Base-by-base conservation (phyloP, 495 filamentous ascomycete species). In the Penicillium desertorum region DNA sequence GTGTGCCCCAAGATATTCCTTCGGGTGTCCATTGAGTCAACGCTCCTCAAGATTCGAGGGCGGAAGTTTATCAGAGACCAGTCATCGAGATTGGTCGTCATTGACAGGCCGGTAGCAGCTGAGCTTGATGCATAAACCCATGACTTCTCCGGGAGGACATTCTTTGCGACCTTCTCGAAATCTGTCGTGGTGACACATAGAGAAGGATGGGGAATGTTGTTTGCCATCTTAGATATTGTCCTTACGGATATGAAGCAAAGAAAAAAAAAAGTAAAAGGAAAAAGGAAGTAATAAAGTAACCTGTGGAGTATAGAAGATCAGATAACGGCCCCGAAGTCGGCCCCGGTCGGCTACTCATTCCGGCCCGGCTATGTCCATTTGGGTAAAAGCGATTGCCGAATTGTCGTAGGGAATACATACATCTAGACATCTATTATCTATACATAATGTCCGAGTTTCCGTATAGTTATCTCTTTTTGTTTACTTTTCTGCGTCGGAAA, bases 11-110 rank as follows among this genome's bases (percentile, higher is more conserved):
- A 17, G n/a, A 64, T 59, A 11, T 45, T 41, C n/a, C 45, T 42
- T n/a, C 41, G 53, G 20, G 62, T 62, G 39, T 65, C 51, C 51
- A 65, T 32, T n/a, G 52, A 44, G 23, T 51, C 58, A 16, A 65
- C 59, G 20, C 51, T 65, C 36, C 60, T 57, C 60, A 65, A 53
- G 11, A 65, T 60, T 2, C 63, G 63, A 16, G 63, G 63, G 1
- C 63, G 60, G 25, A 65, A 65, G 29, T 62, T 65, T 54, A 65
- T 60, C 29, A 55, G 45, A 44, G 63, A 62, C 63, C 63, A 65
- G 46, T 65, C 63, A 27, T 65, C 60, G 8, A 65, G 34, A 32
- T 65, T 65, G n/a, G 57, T 42, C 14, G 48, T 41, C 45, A 62
- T 44, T 25, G 63, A 65, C 4, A 55, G 39, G 19, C 63, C 63